Evolutionary conservation across 805 yeast genomes (phyloP), one percentile per base, ranked within the genome.

Genomic region (Ogataea wickerhamii): DNA sequence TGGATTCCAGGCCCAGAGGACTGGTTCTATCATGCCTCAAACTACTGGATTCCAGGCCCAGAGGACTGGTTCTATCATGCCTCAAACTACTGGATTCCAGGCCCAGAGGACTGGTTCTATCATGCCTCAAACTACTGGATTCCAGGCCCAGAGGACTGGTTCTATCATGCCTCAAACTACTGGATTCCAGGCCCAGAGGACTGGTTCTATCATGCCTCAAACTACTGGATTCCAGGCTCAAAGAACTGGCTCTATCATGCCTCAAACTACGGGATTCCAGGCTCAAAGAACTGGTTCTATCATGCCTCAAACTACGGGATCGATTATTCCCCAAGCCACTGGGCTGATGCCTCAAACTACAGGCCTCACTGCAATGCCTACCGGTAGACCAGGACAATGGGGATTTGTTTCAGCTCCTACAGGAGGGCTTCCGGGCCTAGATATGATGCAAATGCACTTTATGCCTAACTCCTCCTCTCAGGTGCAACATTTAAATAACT

Each of bases 351-450:
- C 73, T 1, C 75, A 70, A 47, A 64, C 58, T 24, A 69, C 74
- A 1, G 73, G 74, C 2, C 61, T 75, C 33, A 72, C 69, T 38
- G 64, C 78, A 4, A 76, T 73, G 60, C 79, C 67, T 18, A 62
- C 67, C 4, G 89, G 89, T 5, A 70, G 64, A 46, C 89, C 88
- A 0, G 89, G 89, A 17, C 79, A 82, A 58, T 81, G 89, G 89
- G 87, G 89, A 4, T 79, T 82, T 66, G 80, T 79, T 30, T 71
- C 81, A 21, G 71, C 71, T 39, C 84, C 87, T 10, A 74, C 82
- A 0, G 81, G 83, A 25, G 86, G 83, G 4, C 70, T 82, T 21
- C 87, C 87, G 3, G 87, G 87, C 6, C 63, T 80, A 43, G 82
- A 76, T 40, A 74, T 77, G 40, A 75, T 80, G 78, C 76, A 74